A percentile compares a stretch with the other conserved stretches of the same genome.
These are phyloP conservation scores for Avena sativa DNA, from an alignment of 176 grass and related monocot genomes.

Conservation along the genomic window DNA sequence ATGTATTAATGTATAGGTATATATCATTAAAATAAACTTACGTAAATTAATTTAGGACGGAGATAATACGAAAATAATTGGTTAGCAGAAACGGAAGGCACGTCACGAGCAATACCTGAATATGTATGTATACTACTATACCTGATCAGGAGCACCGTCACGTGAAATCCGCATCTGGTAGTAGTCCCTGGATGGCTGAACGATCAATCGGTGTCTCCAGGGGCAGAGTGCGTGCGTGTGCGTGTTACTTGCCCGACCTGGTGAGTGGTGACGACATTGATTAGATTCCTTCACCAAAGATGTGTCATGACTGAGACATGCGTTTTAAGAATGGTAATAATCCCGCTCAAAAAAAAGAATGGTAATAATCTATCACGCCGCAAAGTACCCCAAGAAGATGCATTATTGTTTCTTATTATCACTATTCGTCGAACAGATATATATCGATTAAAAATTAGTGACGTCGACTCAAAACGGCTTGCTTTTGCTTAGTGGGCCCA, in stretches of 20 bases:
- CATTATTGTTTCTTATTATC: background rate
- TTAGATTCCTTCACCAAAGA: background rate
- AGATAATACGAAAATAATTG: too few relatives aligned
- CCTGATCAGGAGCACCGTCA: too few relatives aligned
- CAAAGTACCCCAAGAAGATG: background rate
- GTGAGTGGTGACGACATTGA: background rate
- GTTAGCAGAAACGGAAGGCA: too few relatives aligned
- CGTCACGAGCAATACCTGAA: too few relatives aligned
- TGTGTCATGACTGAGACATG: background rate
- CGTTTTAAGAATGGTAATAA: background rate
- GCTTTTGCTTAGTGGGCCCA: background rate
- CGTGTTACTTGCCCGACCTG: background rate
- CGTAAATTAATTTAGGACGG: too few relatives aligned
- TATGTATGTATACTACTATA: too few relatives aligned
- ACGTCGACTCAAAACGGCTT: background rate
- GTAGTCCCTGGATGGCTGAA: background rate
- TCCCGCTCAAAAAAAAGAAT: background rate
- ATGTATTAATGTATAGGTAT: too few relatives aligned
- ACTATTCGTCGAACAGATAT: background rate
- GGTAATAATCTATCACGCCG: background rate
- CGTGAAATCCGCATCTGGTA: too few relatives aligned
- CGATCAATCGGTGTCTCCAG: slow-evolving; percentile 12
- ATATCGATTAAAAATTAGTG: background rate
- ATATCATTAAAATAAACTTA: too few relatives aligned
- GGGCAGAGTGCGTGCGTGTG: background rate